These are phyloP conservation scores for Lachnellula arida DNA, from an alignment of 2,329 filamentous ascomycete genomes.

Conservation along the genomic window DNA sequence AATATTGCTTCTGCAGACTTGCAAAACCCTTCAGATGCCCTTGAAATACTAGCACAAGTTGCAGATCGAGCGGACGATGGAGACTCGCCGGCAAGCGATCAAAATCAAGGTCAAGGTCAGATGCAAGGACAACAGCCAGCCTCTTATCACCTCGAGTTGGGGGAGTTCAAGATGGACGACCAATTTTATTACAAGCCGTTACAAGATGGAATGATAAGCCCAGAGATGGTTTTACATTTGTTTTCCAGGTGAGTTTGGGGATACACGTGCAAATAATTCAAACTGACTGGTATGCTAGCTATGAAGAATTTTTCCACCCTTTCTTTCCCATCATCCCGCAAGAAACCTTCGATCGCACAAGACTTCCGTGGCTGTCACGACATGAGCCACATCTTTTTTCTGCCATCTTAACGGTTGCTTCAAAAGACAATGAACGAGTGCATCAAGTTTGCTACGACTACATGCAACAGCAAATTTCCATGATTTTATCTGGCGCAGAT, in stretches of 20 bases:
- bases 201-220: slow-evolving; percentile 23
- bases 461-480: slow-evolving; percentile 65
- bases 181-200: slow-evolving; percentile 27
- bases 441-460: slow-evolving; percentile 64
- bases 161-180: slow-evolving; percentile 18
- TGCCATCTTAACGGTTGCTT: slow-evolving; percentile 65
- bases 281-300: slow-evolving; percentile 14
- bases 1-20: slow-evolving; percentile 29
- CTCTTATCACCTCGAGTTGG: slow-evolving; percentile 7
- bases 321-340: slow-evolving; percentile 65
- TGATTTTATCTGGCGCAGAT: slow-evolving; percentile 61
- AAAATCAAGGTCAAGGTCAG: slow-evolving; percentile 9
- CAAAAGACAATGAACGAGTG: slow-evolving; percentile 62
- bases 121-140: slow-evolving; percentile 9
- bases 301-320: slow-evolving; percentile 50
- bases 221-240: slow-evolving; percentile 25
- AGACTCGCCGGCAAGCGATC: slow-evolving; percentile 24
- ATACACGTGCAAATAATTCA: not conserved
- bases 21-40: slow-evolving; percentile 32
- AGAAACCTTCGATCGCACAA: slow-evolving; percentile 47
- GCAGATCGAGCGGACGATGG: slow-evolving; percentile 29
- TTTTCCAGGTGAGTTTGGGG: slow-evolving; percentile 22
- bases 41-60: slow-evolving; percentile 31
- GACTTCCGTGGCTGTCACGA: slow-evolving; percentile 43
- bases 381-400: slow-evolving; percentile 65